phyloP scores from a whole-genome alignment of 1,284 basidiomycete species.

The Irpex lacteus region DNA sequence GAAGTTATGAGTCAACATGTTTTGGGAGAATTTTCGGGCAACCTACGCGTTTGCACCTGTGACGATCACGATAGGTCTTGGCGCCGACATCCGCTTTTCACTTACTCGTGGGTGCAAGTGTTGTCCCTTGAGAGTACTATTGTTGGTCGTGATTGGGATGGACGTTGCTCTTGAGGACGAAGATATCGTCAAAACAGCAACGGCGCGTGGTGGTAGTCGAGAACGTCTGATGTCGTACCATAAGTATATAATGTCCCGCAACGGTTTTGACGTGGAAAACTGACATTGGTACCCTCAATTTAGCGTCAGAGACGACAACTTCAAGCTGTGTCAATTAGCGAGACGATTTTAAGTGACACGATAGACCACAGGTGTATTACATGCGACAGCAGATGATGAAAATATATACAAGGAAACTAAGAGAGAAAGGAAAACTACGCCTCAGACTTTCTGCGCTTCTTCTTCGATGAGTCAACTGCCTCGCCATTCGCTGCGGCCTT shows the following conservation, averaged over 20 bases:
- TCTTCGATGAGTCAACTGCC: slow-evolving; percentile 42
- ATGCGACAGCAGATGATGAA: slow-evolving; percentile 10
- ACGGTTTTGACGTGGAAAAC: too few species aligned
- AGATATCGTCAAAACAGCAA: too few species aligned
- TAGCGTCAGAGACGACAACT: background rate
- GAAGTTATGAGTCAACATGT: background rate
- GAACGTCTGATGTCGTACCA: too few species aligned
- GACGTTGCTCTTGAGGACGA: too few species aligned
- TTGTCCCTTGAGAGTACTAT: background rate
- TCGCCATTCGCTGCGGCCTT: slow-evolving; percentile 60
- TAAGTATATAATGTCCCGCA: too few species aligned
- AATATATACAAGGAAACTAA: slow-evolving; percentile 9
- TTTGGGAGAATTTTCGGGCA: background rate
- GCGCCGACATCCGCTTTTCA: slow-evolving; percentile 18
- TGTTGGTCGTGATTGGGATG: background rate
- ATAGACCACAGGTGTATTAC: slow-evolving; percentile 5
- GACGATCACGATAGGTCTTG: slow-evolving; percentile 54
- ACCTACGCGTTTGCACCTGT: slow-evolving; percentile 70
- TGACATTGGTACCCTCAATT: background rate
- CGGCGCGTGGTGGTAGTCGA: too few species aligned
- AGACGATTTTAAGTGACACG: background rate
- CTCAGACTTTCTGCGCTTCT: slow-evolving; percentile 74
- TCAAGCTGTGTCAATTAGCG: background rate
- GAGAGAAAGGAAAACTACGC: slow-evolving; percentile 25
- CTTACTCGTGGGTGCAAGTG: background rate